Percentiles rank a stretch among this genome's conserved stretches.
phyloP scores from a whole-genome alignment of 371 early-diverging fungal species.

The Mortierella sp. region DNA sequence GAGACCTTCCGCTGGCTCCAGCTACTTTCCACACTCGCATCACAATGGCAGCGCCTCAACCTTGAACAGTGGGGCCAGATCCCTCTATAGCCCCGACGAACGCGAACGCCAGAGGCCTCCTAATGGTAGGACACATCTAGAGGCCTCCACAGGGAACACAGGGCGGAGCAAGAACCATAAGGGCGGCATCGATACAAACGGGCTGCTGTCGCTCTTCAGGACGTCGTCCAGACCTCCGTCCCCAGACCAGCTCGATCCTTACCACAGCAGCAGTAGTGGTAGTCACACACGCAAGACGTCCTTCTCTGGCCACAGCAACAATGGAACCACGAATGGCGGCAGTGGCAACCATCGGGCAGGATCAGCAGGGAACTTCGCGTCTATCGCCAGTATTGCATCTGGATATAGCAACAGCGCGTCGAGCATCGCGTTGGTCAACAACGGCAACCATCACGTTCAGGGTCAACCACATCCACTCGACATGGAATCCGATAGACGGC shows the following conservation, averaged over 20 bases:
- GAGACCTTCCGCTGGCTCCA: conserved; percentile 37
- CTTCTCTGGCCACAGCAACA: conserved; percentile 25
- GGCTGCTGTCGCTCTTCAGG: conserved; percentile 42
- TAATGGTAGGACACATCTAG: conserved; percentile 17
- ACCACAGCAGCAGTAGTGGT: conserved; percentile 13
- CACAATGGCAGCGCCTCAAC: conserved; percentile 6
- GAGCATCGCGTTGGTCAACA: not conserved
- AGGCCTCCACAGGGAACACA: conserved; percentile 1
- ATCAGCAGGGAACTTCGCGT: conserved; percentile 18
- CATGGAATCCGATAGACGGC: conserved; percentile 15
- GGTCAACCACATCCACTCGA: conserved; percentile 11
- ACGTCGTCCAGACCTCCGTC: conserved; percentile 32
- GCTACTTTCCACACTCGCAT: conserved; percentile 23
- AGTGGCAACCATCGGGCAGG: conserved; percentile 10
- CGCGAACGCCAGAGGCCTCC: conserved; percentile 13
- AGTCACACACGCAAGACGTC: conserved; percentile 39
- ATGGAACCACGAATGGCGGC: conserved; percentile 5
- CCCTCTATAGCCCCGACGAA: conserved; percentile 8
- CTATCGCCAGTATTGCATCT: not conserved
- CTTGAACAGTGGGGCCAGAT: conserved; percentile 2
- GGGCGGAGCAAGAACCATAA: conserved; percentile 29
- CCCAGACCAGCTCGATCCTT: conserved; percentile 24
- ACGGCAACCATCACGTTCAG: conserved; percentile 6
- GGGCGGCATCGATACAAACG: conserved; percentile 34
- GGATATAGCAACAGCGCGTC: conserved; percentile 1